Evolutionary conservation across 176 grass and related monocot species (phyloP).

Genomic region (Ensete ventricosum): DNA sequence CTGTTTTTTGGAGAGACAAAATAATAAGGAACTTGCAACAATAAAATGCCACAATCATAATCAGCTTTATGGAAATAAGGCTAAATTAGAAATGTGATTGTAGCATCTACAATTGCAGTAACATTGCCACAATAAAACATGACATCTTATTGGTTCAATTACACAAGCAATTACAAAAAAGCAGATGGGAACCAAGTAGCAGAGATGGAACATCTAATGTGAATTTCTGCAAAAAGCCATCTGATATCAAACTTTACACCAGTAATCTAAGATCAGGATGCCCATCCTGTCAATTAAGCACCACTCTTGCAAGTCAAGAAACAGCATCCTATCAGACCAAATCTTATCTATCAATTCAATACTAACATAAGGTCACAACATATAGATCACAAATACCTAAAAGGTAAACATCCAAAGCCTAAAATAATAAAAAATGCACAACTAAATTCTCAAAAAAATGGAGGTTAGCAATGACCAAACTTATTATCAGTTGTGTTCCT

Average conservation of each 20-base stretch:
- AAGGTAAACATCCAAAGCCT: background rate
- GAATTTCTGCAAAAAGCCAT: too few species aligned
- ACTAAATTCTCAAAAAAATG: slow-evolving; percentile 23
- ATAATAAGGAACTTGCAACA: background rate
- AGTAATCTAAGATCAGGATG: too few species aligned
- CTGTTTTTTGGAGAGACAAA: background rate
- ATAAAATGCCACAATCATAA: background rate
- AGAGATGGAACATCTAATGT: background rate
- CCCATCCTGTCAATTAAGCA: too few species aligned
- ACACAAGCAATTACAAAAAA: background rate
- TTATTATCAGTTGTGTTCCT: slow-evolving; percentile 96
- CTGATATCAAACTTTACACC: too few species aligned
- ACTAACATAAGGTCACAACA: background rate
- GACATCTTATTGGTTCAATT: background rate
- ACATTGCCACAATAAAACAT: background rate
- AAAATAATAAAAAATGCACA: background rate
- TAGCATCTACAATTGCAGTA: background rate
- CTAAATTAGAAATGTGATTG: background rate
- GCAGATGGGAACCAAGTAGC: background rate
- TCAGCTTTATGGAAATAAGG: background rate
- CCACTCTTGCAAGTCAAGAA: too few species aligned
- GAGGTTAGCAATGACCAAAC: slow-evolving; percentile 35
- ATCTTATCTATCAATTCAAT: background rate
- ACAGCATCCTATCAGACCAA: too few species aligned
- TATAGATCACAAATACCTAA: background rate